Evolutionary conservation across 164 flowering plant genomes (phyloP).

Genomic region (grape (Vitis vinifera)): ASM3070453v1 NC_081821.1:1354501-1355000

Average conservation of each 20-base stretch:
- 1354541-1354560: constrained; percentile 6
- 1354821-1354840: too few relatives aligned
- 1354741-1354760: too few relatives aligned
- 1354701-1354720: not conserved
- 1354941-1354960: not conserved
- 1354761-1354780: too few relatives aligned
- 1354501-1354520: constrained; percentile 47
- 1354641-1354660: constrained; percentile 29
- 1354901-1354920: too few relatives aligned
- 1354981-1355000: not conserved
- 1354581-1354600: constrained; percentile 53
- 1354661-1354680: not conserved
- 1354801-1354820: too few relatives aligned
- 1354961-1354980: not conserved
- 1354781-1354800: too few relatives aligned
- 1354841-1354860: too few relatives aligned
- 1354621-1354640: constrained; percentile 58
- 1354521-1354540: constrained; percentile 72
- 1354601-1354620: constrained; percentile 52
- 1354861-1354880: too few relatives aligned
- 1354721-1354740: too few relatives aligned
- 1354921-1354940: not conserved
- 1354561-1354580: constrained; percentile 63
- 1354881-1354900: too few relatives aligned
- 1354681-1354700: not conserved